These are phyloP conservation scores for Rhododendron ferrugineum DNA, from an alignment of 148 eudicot genomes.

Conservation along the genomic window DNA sequence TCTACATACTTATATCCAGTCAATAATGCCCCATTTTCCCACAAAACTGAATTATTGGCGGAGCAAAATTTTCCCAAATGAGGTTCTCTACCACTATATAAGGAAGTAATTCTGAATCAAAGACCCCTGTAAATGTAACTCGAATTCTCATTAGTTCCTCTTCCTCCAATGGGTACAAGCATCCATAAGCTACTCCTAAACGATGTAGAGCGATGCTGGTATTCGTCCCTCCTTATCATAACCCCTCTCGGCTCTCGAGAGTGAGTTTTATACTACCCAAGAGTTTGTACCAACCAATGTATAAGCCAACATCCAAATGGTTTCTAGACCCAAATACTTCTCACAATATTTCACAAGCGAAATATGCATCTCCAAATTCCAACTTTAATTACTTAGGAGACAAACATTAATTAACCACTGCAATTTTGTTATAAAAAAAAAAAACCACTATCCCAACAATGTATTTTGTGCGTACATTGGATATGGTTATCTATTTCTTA, in stretches of 20 bases:
- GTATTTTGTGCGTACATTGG: background rate
- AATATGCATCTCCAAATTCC: background rate
- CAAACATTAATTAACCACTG: constrained; percentile 5
- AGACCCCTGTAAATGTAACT: background rate
- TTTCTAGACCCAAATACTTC: background rate
- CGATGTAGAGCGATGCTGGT: background rate
- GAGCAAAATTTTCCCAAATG: background rate
- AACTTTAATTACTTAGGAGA: background rate
- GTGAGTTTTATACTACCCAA: background rate
- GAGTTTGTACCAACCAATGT: background rate
- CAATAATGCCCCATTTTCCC: background rate
- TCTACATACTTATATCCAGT: background rate
- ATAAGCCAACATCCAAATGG: background rate
- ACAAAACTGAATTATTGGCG: background rate
- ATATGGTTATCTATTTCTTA: background rate
- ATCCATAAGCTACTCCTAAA: background rate
- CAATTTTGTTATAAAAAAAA: background rate
- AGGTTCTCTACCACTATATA: background rate
- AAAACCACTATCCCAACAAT: background rate
- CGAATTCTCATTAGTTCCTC: background rate
- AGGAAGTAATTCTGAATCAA: background rate
- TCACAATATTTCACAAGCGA: background rate
- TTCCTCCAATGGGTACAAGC: background rate
- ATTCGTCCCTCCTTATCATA: background rate
- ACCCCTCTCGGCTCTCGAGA: background rate